Base-by-base conservation (phyloP, 2,329 filamentous ascomycete species). In the Aspergillus sp. region DNA sequence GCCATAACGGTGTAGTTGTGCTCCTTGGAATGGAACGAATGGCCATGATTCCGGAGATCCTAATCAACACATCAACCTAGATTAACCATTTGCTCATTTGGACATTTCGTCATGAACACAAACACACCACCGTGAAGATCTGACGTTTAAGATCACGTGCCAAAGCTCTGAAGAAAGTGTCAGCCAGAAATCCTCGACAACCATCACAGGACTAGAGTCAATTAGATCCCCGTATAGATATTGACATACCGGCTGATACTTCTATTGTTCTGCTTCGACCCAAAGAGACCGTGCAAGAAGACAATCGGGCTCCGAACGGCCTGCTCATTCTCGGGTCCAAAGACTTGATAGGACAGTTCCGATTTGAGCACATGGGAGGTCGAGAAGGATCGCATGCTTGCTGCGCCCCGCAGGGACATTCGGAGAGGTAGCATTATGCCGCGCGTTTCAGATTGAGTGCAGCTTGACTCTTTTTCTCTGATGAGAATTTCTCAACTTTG, bases 251-350 rank as follows among this genome's bases (percentile, higher is more conserved):
- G 95, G 85, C 90, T 94, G 50, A 97, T 93, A 59, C 79, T 88
- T 65, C 90, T 77, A 64, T 96, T 95, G 65, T 97, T 97, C 72
- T 88, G 90, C 72, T 94, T 95, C 32, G 88, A 95, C 13, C 91
- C 91, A 60, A 97, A 96, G 8, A 97, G 75, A 1, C 93, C 91
- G 64, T 97, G 91, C 60, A 97, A 81, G 53, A 97, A 86, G 49
- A 97, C 69, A 51, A 97, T 88, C 2, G 90, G 87, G 41, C 73
- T 70, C 44, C 69, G 52, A 37, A 54, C 54, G 36, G 53, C 42
- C 41, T 62, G 50, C n/a, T 56, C 56, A 19, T 52, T 62, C 46
- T 67, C 60, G 3, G 64, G 64, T 11, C 62, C 62, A 39, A 60
- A 64, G 36, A 66, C 58, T 42, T 68, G 62, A 44, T 62, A 66